Base-by-base conservation (phyloP, 2,329 filamentous ascomycete genomes). In the Xylogone sp. region DNA sequence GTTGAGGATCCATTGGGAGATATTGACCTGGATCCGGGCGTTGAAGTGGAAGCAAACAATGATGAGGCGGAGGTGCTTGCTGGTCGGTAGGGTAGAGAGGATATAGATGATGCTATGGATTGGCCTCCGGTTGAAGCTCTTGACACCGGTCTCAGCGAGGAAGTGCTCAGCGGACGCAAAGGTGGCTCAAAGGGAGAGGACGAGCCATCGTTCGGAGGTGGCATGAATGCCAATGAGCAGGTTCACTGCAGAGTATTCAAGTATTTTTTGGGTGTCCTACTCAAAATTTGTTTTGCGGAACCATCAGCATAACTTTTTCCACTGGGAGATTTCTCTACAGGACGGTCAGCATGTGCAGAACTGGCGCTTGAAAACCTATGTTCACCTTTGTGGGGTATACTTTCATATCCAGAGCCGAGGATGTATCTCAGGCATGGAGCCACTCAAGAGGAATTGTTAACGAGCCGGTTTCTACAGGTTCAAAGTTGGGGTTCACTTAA, bases 121-220 rank as follows among this genome's bases (percentile, higher is more conserved):
- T 83, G 78, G 49, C 69, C 71, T 55, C 76, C 72, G 52, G 68
- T 64, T 16, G 73, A 68, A 49, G 70, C 72, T 66, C 85, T 81
- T 58, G 76, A 74, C 71, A 85, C 88, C 57, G 83, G 78, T 62
- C 75, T 82, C 65, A 79, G 62, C 57, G 75, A 67, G 55, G 85
- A 81, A 60, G 83, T 84, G 65, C 34, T 39, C 34, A 39, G 34
- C n/a, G 83, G 74, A 64, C 87, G 84, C 69, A 87, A 79, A 63
- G 85, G 81, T 69, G 85, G 83, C 70, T 87, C 80, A 68, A 85
- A 82, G 70, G 86, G 81, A 72, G 81, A 75, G 62, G 82, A 77
- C 65, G 78, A 74, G 74, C 76, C 82, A 82, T 86, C 75, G 68
- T 80, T 75, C 67, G 79, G 74, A 70, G 83, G 78, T 79, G 83